Evolutionary conservation across 768 basidiomycete species (phyloP), one percentile per base, ranked within the genome.

Genomic region (Boletus bicolor): DNA sequence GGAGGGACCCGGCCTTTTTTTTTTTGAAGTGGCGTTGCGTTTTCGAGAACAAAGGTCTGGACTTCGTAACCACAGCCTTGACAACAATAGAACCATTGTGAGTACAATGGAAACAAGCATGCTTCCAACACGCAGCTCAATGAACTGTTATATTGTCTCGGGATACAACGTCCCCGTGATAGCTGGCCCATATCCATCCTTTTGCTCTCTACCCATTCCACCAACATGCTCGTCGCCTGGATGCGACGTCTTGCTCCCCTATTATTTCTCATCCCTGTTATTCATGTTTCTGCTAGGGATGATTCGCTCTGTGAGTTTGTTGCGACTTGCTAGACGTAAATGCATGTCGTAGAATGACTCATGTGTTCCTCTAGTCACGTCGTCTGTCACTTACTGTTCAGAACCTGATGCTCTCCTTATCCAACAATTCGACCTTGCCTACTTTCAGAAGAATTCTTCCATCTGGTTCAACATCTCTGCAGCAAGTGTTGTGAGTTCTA

Each of bases 381-480:
- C 89, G 19, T 92, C 91, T 54, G 89, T 93, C 65, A 88, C 91
- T 32, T 93, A 93, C 70, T 93, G 91, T 73, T 75, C 85, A 49
- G 85, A 88, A 38, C 91, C 91, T 49, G 84, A 89, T 69, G 81
- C 83, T 34, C 79, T 93, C 57, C 86, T 93, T 65, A 78, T 93
- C 43, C 81, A 90, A 72, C 83, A 85, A 62, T 88, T 92, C 65
- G 85, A 91, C 64, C 70, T 92, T 49, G 76, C 79, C 12, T 93
- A 87, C 68, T 83, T 87, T 58, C 79, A 84, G 38, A 65, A 73
- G 57, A 92, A 91, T 65, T 72, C 84, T 24, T 91, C 90, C 35
- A 77, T 93, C 44, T 79, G 79, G 55, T 97, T 97, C 76, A 89
- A 91, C 61, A 83, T 96, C 52, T 87, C 89, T 38, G 91, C 91